Percentiles rank a stretch among this genome's conserved stretches.
These are phyloP conservation scores for Daldinia concentrica DNA, from an alignment of 495 filamentous ascomycete species.

Conservation along the genomic window DNA sequence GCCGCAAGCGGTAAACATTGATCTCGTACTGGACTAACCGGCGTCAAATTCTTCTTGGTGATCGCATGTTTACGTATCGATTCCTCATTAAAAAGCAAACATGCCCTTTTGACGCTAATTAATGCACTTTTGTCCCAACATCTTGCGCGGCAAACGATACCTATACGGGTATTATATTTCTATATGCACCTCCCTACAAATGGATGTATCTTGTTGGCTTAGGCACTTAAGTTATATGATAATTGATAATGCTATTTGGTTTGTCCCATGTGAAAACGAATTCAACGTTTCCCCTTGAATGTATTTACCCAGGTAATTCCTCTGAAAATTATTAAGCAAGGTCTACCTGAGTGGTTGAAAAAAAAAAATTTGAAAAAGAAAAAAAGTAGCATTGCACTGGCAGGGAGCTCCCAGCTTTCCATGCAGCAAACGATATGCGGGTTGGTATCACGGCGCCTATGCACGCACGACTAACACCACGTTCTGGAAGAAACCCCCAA, in stretches of 20 bases:
- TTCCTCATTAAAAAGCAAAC: constrained; percentile 13
- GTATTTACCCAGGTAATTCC: not conserved
- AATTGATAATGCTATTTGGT: not conserved
- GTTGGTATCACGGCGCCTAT: constrained; percentile 43
- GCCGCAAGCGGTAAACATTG: constrained; percentile 21
- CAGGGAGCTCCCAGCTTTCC: constrained; percentile 10
- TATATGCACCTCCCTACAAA: not conserved
- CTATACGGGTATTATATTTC: not conserved
- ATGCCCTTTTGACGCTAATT: not conserved
- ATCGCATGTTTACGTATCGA: not conserved
- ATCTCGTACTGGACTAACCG: not conserved
- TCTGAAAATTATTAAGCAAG: constrained; percentile 25
- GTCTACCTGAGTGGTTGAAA: not conserved
- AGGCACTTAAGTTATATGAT: not conserved
- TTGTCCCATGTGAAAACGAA: not conserved
- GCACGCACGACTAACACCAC: constrained; percentile 29
- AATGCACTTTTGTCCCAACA: not conserved
- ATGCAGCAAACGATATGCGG: constrained; percentile 20
- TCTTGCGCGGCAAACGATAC: not conserved
- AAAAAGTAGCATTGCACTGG: not conserved
- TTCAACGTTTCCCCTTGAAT: not conserved
- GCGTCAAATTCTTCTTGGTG: constrained; percentile 4
- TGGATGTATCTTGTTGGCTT: not conserved
- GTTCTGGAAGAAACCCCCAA: constrained; percentile 37
- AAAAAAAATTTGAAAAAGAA: not conserved